phyloP scores from a whole-genome alignment of 257 asterid species.

The Capsicum baccatum region DNA sequence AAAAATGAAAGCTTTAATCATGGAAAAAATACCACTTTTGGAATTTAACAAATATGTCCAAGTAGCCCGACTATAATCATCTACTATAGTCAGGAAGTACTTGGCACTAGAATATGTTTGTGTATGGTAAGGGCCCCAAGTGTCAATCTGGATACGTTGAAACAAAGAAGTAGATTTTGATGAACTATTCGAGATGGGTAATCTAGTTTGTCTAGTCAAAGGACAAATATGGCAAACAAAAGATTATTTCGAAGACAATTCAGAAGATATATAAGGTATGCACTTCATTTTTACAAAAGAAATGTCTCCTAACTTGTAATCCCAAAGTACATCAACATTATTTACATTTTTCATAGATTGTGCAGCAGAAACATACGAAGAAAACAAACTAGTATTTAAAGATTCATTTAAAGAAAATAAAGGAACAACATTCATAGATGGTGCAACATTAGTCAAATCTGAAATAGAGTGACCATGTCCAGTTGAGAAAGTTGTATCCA shows the following conservation, averaged over 20 bases:
- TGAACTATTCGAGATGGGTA: neutral
- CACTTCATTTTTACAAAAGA: neutral
- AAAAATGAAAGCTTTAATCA: too few relatives aligned
- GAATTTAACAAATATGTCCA: too few relatives aligned
- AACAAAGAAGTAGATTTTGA: neutral
- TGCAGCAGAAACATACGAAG: neutral
- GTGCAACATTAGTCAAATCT: neutral
- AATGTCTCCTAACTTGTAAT: neutral
- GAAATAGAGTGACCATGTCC: neutral
- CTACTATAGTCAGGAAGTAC: too few relatives aligned
- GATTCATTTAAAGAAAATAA: too few relatives aligned
- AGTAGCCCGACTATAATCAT: neutral
- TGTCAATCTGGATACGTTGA: neutral
- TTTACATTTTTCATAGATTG: neutral
- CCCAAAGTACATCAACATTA: too few relatives aligned
- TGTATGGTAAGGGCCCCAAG: neutral
- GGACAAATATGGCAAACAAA: neutral
- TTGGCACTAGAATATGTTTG: neutral
- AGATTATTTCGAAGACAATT: neutral
- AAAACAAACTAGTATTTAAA: too few relatives aligned
- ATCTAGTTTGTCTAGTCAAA: neutral
- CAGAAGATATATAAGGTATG: neutral
- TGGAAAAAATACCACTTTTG: too few relatives aligned
- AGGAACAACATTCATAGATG: neutral
- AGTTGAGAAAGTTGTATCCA: neutral